Percentiles rank a stretch among this genome's conserved stretches.
These are phyloP conservation scores for Candida quercuum DNA, from an alignment of 805 yeast species.

Conservation along the genomic window DNA sequence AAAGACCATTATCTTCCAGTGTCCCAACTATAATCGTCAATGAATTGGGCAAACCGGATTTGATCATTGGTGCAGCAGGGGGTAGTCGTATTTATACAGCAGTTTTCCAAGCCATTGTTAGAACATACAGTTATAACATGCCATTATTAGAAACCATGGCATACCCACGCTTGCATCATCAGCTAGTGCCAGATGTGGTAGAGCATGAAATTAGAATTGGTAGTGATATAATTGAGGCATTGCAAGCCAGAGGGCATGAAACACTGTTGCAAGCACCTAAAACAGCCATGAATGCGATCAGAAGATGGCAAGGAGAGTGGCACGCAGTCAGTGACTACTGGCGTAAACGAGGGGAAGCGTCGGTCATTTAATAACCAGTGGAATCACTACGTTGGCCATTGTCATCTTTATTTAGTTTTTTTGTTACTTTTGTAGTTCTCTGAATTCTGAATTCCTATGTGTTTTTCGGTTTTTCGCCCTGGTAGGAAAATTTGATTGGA, in stretches of 20 bases:
- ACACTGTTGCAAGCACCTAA: conserved; percentile 37
- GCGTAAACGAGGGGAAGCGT: conserved; percentile 78
- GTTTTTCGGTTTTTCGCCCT: too few relatives aligned
- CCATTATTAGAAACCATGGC: conserved; percentile 65
- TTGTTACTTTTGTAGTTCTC: too few relatives aligned
- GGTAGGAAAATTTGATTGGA: too few relatives aligned
- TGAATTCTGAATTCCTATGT: too few relatives aligned
- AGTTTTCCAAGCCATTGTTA: conserved; percentile 71
- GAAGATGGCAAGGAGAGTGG: conserved; percentile 30
- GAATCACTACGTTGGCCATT: not conserved
- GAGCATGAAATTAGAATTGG: conserved; percentile 56
- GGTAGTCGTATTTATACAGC: conserved; percentile 85
- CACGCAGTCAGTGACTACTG: conserved; percentile 87
- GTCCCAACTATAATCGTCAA: conserved; percentile 67
- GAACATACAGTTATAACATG: conserved; percentile 54
- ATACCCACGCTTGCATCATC: conserved; percentile 85
- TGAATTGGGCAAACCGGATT: conserved; percentile 45
- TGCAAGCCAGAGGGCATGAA: conserved; percentile 45
- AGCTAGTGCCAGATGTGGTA: conserved; percentile 66
- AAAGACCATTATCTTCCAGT: conserved; percentile 81
- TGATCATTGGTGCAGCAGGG: conserved; percentile 89
- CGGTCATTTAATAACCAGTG: conserved; percentile 28
- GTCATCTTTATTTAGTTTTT: not conserved
- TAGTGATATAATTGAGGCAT: conserved; percentile 29
- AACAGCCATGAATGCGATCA: conserved; percentile 56